A percentile compares a stretch with the other conserved stretches of the same genome.
These are phyloP conservation scores for Xylaria telfairii DNA, from an alignment of 495 filamentous ascomycete species.

Conservation along the genomic window DNA sequence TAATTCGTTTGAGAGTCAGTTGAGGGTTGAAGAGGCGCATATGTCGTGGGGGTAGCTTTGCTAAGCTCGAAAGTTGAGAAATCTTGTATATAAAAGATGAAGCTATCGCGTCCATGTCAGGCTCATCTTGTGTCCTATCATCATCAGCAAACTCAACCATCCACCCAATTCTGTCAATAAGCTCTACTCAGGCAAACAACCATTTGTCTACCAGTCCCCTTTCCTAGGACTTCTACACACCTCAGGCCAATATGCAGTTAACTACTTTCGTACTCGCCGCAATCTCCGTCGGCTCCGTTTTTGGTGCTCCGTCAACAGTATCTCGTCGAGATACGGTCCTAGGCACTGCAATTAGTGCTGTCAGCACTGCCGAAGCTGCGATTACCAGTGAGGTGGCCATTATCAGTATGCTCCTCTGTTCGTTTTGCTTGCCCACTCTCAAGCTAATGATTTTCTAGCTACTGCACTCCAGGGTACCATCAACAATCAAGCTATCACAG, in stretches of 20 bases:
- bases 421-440: not conserved
- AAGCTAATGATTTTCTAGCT: not conserved
- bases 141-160: not conserved
- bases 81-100: not conserved
- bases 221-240: not conserved
- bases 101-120: not conserved
- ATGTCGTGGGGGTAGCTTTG: not conserved
- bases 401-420: not conserved
- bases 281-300: not conserved
- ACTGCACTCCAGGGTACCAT: not conserved
- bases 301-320: not conserved
- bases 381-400: not conserved
- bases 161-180: not conserved
- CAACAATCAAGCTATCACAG: not conserved
- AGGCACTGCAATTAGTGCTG: not conserved
- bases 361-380: not conserved
- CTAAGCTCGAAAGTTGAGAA: not conserved
- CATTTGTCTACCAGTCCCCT: not conserved
- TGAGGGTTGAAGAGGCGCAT: not conserved
- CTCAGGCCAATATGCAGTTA: conserved; percentile 2
- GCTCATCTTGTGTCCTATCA: not conserved
- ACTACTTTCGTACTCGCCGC: not conserved
- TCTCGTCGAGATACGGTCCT: not conserved
- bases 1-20: not conserved
- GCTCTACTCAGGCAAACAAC: not conserved